Evolutionary conservation across 768 basidiomycete species (phyloP).

Genomic region (Amanita subjunquillea): DNA sequence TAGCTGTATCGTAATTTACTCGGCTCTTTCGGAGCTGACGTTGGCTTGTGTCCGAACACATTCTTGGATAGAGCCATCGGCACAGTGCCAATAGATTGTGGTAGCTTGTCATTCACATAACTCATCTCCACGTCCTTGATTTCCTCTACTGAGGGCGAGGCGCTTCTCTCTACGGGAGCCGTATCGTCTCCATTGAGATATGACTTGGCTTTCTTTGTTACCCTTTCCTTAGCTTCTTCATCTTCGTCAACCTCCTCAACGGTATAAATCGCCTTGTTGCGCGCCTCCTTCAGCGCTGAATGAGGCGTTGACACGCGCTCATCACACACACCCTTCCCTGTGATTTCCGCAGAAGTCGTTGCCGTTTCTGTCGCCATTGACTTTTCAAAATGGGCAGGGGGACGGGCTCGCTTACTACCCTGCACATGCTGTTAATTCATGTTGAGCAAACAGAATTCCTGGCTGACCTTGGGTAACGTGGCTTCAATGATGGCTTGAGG

Average conservation of each 20-base stretch:
- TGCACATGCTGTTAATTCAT: constrained; percentile 16
- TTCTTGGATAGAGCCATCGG: constrained; percentile 6
- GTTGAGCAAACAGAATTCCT: background rate
- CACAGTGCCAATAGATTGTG: constrained; percentile 1
- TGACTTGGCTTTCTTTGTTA: constrained; percentile 42
- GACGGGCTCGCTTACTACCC: constrained; percentile 74
- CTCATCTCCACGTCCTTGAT: constrained; percentile 19
- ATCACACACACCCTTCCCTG: background rate
- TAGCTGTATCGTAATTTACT: constrained; percentile 72
- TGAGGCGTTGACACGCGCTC: background rate
- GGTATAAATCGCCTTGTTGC: background rate
- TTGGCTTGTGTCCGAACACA: constrained; percentile 33
- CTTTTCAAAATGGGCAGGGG: constrained; percentile 47
- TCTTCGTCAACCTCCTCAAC: constrained; percentile 22
- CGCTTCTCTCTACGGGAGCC: constrained; percentile 4
- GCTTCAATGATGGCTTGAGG: constrained; percentile 70
- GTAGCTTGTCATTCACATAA: constrained; percentile 11
- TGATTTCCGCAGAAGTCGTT: background rate
- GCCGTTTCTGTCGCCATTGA: constrained; percentile 7
- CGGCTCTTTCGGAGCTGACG: constrained; percentile 57
- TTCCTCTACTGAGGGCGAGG: constrained; percentile 19
- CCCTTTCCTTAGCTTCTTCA: constrained; percentile 23
- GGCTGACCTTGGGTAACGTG: constrained; percentile 58
- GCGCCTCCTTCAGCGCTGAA: background rate
- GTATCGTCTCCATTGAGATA: constrained; percentile 14